phyloP scores from a whole-genome alignment of 345 rosid genomes.

The Turritis glabra region DNA sequence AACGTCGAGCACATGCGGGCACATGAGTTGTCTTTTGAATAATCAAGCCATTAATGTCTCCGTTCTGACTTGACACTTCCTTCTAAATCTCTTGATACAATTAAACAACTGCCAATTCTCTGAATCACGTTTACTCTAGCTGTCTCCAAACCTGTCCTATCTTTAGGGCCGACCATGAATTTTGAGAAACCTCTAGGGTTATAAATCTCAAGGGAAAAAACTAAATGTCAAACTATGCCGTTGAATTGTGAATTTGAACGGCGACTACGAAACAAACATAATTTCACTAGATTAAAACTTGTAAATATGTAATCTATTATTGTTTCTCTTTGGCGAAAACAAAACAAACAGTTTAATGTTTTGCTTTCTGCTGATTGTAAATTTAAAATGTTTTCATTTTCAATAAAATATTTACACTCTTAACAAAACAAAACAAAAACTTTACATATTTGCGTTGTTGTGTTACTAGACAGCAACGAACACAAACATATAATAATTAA shows the following conservation, averaged over 20 bases:
- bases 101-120: slow-evolving; percentile 31
- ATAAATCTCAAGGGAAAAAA: neutral
- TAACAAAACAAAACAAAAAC: neutral
- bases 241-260: neutral
- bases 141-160: slow-evolving; percentile 22
- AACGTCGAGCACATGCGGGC: slow-evolving; percentile 33
- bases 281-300: neutral
- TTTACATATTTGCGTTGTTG: neutral
- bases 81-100: slow-evolving; percentile 3
- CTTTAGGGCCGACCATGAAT: slow-evolving; percentile 20
- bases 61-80: slow-evolving; percentile 5
- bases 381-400: too few relatives aligned
- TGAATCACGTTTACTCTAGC: slow-evolving; percentile 32
- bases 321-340: neutral
- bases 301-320: neutral
- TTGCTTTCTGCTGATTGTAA: neutral
- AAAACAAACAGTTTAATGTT: neutral
- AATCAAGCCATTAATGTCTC: slow-evolving; percentile 27
- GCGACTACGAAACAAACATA: neutral
- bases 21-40: slow-evolving; percentile 31
- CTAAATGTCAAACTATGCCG: neutral
- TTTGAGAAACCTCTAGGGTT: neutral
- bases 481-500: neutral
- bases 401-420: too few relatives aligned
- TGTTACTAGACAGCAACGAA: neutral